A percentile compares a stretch with the other conserved stretches of the same genome.
phyloP scores from a whole-genome alignment of 148 eudicot genomes.

The Heliosperma pusillum region DNA sequence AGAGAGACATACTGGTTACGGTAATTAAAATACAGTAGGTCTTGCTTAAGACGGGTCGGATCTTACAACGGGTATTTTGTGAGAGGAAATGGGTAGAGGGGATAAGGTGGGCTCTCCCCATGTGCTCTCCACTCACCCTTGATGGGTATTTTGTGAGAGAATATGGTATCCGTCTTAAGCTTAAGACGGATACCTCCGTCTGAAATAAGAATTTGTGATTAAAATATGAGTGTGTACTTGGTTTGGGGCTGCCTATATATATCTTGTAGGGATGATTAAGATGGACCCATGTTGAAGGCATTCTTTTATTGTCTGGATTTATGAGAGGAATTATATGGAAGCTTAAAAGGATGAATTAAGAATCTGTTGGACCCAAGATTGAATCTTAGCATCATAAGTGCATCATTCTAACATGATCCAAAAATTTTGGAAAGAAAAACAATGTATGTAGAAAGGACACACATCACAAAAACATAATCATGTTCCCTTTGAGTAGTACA shows the following conservation, averaged over 20 bases:
- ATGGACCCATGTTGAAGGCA: conserved; percentile 6
- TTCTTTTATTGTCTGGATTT: conserved; percentile 1
- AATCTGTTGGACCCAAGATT: conserved; percentile 6
- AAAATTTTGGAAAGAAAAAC: not conserved
- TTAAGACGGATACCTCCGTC: no score
- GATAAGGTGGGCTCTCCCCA: no score
- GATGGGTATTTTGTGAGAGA: no score
- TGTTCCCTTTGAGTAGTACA: not conserved
- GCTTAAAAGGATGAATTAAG: not conserved
- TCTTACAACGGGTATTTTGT: no score
- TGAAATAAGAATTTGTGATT: no score
- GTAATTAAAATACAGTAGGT: no score
- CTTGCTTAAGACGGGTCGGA: no score
- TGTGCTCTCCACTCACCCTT: no score
- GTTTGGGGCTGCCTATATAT: not conserved
- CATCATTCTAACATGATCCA: not conserved
- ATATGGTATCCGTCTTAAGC: no score
- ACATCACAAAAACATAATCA: not conserved
- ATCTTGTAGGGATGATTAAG: not conserved
- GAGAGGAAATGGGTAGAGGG: no score
- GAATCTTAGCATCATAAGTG: not conserved
- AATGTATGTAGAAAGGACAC: not conserved
- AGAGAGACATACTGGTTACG: no score
- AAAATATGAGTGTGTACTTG: no score
- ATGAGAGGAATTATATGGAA: not conserved